Evolutionary conservation across 352 stramenopile species (phyloP), one percentile per base, ranked within the genome.

Genomic region (Globisporangium cylindrosporum): DNA sequence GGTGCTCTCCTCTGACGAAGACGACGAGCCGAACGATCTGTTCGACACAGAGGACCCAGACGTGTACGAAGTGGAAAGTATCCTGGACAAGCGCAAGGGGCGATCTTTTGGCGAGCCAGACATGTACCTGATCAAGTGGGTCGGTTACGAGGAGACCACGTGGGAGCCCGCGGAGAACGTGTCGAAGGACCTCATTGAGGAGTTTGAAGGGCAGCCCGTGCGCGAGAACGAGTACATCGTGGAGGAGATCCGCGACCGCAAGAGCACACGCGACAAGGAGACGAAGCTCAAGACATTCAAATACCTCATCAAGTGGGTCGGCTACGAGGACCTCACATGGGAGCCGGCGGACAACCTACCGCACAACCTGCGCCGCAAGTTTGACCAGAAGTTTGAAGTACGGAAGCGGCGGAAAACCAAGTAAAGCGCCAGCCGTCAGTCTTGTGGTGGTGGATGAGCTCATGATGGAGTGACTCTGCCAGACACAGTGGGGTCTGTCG

Each of bases 281-380:
- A 94, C 82, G 49, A 78, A 72, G 51, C 79, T 94, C 63, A 91
- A 90, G 73, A 88, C 74, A 29, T 80, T 89, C 66, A 79, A 91
- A 73, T 94, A 93, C 74, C 78, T 88, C n/a, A 85, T 94, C 72
- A 93, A 93, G 71, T 94, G 86, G 86, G 79, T 94, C 49, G 84
- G 86, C 65, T 94, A 94, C 74, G 83, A 92, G 8, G 84, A 94
- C 7, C 68, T 80, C 64, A 94, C 86, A 55, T 94, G 86, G 86
- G 86, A 94, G 57, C 86, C 86, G 0, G 78, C 82, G 0, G 80
- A 91, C 32, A 94, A 94, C 70, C 59, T 94, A 29, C 86, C 86
- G 22, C 86, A 90, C 69, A 94, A 91, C 53, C 56, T 94, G 20
- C 82, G 86, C 22, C 82, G 84, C 60, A 94, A 90, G 68, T 94